These are phyloP conservation scores for Dipodascopsis uninucleata DNA, from an alignment of 805 yeast species.

Conservation along the genomic window DNA sequence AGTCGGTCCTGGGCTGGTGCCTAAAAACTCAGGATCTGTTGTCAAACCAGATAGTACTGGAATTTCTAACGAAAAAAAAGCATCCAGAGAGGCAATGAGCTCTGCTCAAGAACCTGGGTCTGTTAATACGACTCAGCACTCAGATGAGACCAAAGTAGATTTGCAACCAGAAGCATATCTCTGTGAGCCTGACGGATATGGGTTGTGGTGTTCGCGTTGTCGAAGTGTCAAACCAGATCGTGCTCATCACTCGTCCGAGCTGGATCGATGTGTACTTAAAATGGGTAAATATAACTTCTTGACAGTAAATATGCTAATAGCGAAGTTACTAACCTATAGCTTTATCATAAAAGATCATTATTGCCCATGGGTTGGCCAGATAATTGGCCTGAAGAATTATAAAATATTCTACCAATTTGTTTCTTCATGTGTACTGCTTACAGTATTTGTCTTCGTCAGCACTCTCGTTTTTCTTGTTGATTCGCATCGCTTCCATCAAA, in stretches of 20 bases:
- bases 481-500: slow-evolving; percentile 4
- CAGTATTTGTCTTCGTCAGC: slow-evolving; percentile 16
- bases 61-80: background rate
- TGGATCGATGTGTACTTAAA: slow-evolving; percentile 57
- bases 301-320: too few relatives aligned
- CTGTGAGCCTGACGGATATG: slow-evolving; percentile 71
- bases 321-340: too few relatives aligned
- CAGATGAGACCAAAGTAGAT: background rate
- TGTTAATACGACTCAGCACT: slow-evolving; percentile 5
- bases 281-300: slow-evolving; percentile 43
- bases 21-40: slow-evolving; percentile 10
- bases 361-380: slow-evolving; percentile 72
- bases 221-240: slow-evolving; percentile 62
- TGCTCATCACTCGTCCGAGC: slow-evolving; percentile 62
- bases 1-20: slow-evolving; percentile 60
- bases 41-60: background rate
- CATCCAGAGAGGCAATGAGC: slow-evolving; percentile 20
- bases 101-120: background rate
- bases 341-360: slow-evolving; percentile 58
- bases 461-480: too few relatives aligned
- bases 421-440: slow-evolving; percentile 3
- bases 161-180: slow-evolving; percentile 53
- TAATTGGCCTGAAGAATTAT: slow-evolving; percentile 67
- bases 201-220: slow-evolving; percentile 71
- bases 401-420: slow-evolving; percentile 51